Evolutionary conservation across 495 filamentous ascomycete genomes (phyloP).

Genomic region (Penicillium cataractarum): DNA sequence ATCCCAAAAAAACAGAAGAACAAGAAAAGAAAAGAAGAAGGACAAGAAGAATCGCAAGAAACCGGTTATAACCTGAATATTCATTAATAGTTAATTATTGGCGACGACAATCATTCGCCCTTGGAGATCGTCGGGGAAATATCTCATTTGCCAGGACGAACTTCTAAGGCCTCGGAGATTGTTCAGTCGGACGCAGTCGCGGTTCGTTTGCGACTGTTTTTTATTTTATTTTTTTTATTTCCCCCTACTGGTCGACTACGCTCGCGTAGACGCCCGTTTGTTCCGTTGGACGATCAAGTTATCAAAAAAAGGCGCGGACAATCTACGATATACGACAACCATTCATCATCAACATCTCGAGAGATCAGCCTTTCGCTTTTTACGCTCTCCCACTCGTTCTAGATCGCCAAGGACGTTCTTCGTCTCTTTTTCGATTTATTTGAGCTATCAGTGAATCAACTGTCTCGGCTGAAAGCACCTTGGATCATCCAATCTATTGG

Average conservation of each 20-base stretch:
- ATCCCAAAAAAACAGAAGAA: slow-evolving; percentile 16
- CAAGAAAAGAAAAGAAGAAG: slow-evolving; percentile 10
- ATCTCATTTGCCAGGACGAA: slow-evolving; percentile 5
- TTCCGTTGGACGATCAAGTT: not conserved
- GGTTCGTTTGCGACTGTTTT: slow-evolving; percentile 7
- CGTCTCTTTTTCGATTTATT: slow-evolving; percentile 5
- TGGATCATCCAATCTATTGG: slow-evolving; percentile 9
- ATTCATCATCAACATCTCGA: not conserved
- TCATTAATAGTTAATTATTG: slow-evolving; percentile 31
- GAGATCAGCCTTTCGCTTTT: not conserved
- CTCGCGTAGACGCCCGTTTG: slow-evolving; percentile 9
- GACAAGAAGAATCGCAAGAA: slow-evolving; percentile 11
- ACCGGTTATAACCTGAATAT: slow-evolving; percentile 24
- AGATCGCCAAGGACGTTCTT: slow-evolving; percentile 5
- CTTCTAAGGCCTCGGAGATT: slow-evolving; percentile 11
- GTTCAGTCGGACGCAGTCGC: not conserved
- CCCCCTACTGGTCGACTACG: not conserved
- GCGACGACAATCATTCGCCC: slow-evolving; percentile 15
- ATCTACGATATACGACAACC: not conserved
- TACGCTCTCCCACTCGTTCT: slow-evolving; percentile 7
- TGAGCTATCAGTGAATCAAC: slow-evolving; percentile 10
- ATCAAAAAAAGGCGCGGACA: not conserved
- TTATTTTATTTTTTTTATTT: not conserved
- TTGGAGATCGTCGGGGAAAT: not conserved
- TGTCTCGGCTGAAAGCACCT: slow-evolving; percentile 45